These are phyloP conservation scores for Cyberlindnera galapagoensis DNA, from an alignment of 805 yeast species.

Conservation along the genomic window DNA sequence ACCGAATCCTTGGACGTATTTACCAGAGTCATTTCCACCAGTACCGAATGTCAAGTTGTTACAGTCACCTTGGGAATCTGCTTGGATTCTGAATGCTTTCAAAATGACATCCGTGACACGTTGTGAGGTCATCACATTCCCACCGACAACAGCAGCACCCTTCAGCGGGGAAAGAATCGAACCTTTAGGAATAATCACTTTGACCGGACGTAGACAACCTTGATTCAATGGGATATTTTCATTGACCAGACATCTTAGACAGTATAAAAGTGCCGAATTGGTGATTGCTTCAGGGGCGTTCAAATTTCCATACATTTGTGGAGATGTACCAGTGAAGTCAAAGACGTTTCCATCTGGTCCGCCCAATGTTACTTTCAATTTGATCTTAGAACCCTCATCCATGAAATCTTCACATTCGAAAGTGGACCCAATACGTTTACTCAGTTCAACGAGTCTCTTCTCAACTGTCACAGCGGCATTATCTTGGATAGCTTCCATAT, in stretches of 20 bases:
- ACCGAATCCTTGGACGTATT: conserved; percentile 65
- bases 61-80: conserved; percentile 95
- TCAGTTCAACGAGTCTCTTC: conserved; percentile 38
- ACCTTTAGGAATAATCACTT: conserved; percentile 55
- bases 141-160: conserved; percentile 92
- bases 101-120: conserved; percentile 85
- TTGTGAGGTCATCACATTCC: conserved; percentile 93
- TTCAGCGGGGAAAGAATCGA: conserved; percentile 67
- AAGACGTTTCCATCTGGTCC: conserved; percentile 50
- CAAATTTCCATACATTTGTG: conserved; percentile 82
- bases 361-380: conserved; percentile 45
- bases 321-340: conserved; percentile 82
- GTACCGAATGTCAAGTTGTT: conserved; percentile 91
- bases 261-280: conserved; percentile 82
- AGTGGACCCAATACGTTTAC: conserved; percentile 32
- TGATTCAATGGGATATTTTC: conserved; percentile 90
- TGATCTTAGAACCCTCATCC: conserved; percentile 77
- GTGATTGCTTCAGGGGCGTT: conserved; percentile 93
- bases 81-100: conserved; percentile 82
- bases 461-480: conserved; percentile 75
- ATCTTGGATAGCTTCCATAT: conserved; percentile 77
- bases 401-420: conserved; percentile 56
- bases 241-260: conserved; percentile 75
- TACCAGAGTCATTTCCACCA: conserved; percentile 50
- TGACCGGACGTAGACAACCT: conserved; percentile 81